Percentiles rank a stretch among this genome's conserved stretches.
Conservation (phyloP, 257 asterid genomes). For the Paulownia fortunei region DNA sequence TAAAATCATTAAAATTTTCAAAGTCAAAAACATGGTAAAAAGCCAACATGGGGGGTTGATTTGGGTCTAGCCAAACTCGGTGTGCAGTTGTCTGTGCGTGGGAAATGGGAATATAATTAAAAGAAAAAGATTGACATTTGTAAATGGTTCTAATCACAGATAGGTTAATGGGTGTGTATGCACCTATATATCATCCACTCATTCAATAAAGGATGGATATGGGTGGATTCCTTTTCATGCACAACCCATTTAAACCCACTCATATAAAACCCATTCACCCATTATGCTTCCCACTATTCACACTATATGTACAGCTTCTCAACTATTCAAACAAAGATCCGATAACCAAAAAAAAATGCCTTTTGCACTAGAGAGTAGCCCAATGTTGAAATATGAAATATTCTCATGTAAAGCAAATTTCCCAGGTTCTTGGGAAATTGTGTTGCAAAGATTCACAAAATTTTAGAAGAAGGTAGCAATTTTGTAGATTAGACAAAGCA, state of each 20-base stretch:
- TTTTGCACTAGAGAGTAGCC: background rate
- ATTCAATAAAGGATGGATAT: background rate
- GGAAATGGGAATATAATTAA: background rate
- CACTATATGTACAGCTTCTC: background rate
- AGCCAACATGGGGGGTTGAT: background rate
- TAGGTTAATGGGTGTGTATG: background rate
- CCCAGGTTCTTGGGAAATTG: background rate
- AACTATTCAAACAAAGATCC: background rate
- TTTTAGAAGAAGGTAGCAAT: background rate
- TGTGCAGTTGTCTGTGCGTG: background rate
- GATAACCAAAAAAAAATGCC: background rate
- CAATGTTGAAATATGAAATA: constrained; percentile 6
- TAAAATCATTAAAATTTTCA: background rate
- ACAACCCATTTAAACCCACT: background rate
- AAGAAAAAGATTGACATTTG: background rate
- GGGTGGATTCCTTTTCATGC: background rate
- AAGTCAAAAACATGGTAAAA: background rate
- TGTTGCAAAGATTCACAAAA: background rate
- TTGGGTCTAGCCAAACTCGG: background rate
- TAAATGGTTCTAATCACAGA: background rate
- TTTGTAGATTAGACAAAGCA: constrained; percentile 5
- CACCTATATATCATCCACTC: background rate
- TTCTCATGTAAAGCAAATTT: constrained; percentile 20
- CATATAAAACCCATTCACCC: background rate
- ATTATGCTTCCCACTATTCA: background rate